Evolutionary conservation across 768 basidiomycete genomes (phyloP).

Genomic region (Tremella mesenterica): DNA sequence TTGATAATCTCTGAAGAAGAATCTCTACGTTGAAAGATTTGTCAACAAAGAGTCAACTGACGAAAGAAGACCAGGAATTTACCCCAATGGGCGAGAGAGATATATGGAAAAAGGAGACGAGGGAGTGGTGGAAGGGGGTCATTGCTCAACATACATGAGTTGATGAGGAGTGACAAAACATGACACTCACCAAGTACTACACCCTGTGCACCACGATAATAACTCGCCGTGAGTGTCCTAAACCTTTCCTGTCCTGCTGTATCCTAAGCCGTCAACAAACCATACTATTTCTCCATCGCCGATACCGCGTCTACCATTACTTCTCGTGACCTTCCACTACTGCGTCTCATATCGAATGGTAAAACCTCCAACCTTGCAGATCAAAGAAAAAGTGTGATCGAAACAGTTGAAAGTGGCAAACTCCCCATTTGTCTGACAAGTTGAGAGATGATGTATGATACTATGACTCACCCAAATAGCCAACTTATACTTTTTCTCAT

Average conservation of each 20-base stretch:
- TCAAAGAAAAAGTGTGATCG: not conserved
- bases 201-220: slow-evolving; percentile 63
- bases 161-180: not conserved
- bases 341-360: no score
- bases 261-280: slow-evolving; percentile 53
- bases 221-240: slow-evolving; percentile 86
- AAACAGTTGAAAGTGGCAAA: not conserved
- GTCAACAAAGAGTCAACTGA: no score
- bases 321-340: no score
- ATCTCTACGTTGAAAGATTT: no score
- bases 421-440: no score
- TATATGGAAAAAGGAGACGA: not conserved
- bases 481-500: slow-evolving; percentile 55
- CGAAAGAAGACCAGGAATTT: no score
- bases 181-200: slow-evolving; percentile 47
- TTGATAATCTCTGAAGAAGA: no score
- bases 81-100: not conserved
- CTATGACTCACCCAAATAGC: slow-evolving; percentile 77
- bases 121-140: not conserved
- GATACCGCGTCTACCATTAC: no score
- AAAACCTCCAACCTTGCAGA: not conserved
- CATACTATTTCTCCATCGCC: no score
- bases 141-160: not conserved
- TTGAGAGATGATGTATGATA: not conserved
- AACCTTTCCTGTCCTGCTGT: slow-evolving; percentile 97